Evolutionary conservation across 164 flowering plant genomes (phyloP).

Genomic region (Macadamia tetraphylla): DNA sequence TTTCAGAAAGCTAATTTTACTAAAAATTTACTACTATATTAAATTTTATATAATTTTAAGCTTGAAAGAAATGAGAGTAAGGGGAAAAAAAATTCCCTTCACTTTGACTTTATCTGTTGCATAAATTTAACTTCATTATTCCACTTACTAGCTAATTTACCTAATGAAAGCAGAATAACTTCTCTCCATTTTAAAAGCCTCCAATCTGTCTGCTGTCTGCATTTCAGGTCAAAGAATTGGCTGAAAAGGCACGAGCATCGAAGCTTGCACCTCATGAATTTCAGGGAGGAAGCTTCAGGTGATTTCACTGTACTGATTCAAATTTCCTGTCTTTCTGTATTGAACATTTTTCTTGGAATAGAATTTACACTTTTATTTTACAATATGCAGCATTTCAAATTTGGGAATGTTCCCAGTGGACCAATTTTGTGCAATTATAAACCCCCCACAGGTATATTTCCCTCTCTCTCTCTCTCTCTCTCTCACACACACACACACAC

Average conservation of each 20-base stretch:
- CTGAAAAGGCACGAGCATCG: conserved; percentile 86
- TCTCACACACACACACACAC: neutral
- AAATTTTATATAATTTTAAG: neutral
- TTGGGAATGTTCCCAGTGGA: conserved; percentile 99
- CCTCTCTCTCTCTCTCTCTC: conserved; percentile 6
- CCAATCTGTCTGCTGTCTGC: conserved; percentile 2
- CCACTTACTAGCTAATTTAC: conserved; percentile 3
- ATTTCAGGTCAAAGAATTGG: conserved; percentile 85
- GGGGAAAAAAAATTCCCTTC: neutral
- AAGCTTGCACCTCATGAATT: conserved; percentile 84
- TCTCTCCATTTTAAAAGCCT: neutral
- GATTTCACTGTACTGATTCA: conserved; percentile 3
- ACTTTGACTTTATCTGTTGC: neutral
- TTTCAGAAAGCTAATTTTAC: neutral
- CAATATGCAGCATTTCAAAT: conserved; percentile 86
- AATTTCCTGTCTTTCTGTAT: neutral
- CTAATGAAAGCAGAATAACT: neutral
- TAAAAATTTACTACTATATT: neutral
- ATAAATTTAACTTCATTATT: neutral
- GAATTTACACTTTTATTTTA: neutral
- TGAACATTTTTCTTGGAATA: neutral
- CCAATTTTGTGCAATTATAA: conserved; percentile 87
- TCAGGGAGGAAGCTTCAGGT: conserved; percentile 99
- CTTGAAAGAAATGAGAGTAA: neutral
- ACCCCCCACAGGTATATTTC: conserved; percentile 84